A percentile compares a stretch with the other conserved stretches of the same genome.
Conservation (phyloP, 495 filamentous ascomycete species). For the Zalerion maritima region DNA sequence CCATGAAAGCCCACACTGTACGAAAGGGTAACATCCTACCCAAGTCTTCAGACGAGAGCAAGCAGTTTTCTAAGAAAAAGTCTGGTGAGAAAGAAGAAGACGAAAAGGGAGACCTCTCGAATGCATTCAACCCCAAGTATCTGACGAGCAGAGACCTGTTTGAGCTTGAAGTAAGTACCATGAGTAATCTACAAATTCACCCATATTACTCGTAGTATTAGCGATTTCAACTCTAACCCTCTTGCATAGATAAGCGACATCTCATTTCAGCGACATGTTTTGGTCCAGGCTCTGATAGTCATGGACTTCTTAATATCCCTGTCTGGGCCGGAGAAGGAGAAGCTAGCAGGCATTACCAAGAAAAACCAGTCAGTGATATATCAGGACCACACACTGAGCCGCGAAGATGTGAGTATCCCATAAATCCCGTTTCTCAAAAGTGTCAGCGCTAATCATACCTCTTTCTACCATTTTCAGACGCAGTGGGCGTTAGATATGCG, state of each 20-base stretch:
- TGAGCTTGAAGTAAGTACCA: slow-evolving; percentile 61
- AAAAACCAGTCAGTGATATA: slow-evolving; percentile 82
- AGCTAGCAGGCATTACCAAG: slow-evolving; percentile 45
- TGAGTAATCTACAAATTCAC: slow-evolving; percentile 1
- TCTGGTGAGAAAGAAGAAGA: slow-evolving; percentile 44
- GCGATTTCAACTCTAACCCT: background rate
- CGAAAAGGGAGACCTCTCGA: slow-evolving; percentile 47
- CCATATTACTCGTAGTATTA: slow-evolving; percentile 1
- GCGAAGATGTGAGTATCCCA: slow-evolving; percentile 58
- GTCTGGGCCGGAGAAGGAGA: slow-evolving; percentile 67
- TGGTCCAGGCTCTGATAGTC: slow-evolving; percentile 87
- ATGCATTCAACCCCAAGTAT: slow-evolving; percentile 90
- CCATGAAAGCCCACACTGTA: slow-evolving; percentile 49
- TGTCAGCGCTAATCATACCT: slow-evolving; percentile 3
- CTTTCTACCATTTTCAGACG: slow-evolving; percentile 20
- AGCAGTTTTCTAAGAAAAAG: slow-evolving; percentile 59
- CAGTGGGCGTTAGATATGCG: slow-evolving; percentile 70
- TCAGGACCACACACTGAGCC: slow-evolving; percentile 50
- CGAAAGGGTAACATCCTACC: slow-evolving; percentile 20
- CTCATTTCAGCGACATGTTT: slow-evolving; percentile 80
- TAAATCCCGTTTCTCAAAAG: slow-evolving; percentile 1
- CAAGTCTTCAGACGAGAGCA: slow-evolving; percentile 43
- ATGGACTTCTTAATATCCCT: slow-evolving; percentile 86
- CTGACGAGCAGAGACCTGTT: slow-evolving; percentile 90
- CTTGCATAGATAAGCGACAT: slow-evolving; percentile 78